These are phyloP conservation scores for Pseudogymnoascus sp. DNA, from an alignment of 2,329 filamentous ascomycete species.

Conservation along the genomic window DNA sequence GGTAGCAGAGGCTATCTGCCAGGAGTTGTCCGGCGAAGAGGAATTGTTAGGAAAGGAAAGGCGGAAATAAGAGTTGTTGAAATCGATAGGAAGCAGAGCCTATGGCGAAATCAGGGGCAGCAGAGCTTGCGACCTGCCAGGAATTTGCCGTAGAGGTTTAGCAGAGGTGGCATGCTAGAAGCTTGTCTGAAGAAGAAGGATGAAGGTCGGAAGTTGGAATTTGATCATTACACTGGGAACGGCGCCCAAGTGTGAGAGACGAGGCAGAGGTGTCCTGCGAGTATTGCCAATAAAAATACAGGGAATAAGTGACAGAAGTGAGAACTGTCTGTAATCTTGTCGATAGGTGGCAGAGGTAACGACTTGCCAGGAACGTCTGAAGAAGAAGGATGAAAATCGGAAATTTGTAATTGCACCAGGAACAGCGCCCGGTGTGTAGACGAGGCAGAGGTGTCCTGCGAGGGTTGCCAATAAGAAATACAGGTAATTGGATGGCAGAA, in stretches of 20 bases:
- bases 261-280: neutral
- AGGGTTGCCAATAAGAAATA: neutral
- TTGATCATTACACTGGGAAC: neutral
- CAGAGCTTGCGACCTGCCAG: neutral
- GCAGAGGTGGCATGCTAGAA: neutral
- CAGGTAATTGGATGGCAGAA: neutral
- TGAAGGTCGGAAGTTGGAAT: neutral
- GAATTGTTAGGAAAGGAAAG: neutral
- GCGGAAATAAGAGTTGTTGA: neutral
- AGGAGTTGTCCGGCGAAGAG: neutral
- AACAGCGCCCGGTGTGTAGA: neutral
- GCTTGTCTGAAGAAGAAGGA: neutral
- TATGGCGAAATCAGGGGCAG: neutral
- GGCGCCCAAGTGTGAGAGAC: neutral
- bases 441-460: neutral
- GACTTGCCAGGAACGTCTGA: neutral
- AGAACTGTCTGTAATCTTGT: neutral
- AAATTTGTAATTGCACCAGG: neutral
- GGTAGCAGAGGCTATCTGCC: neutral
- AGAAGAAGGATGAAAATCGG: neutral
- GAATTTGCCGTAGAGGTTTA: neutral
- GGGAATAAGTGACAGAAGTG: neutral
- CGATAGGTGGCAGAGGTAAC: neutral
- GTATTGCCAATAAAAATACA: neutral
- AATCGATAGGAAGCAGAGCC: neutral